Conservation (phyloP, 805 yeast genomes). For the Torulaspora franciscae region DNA sequence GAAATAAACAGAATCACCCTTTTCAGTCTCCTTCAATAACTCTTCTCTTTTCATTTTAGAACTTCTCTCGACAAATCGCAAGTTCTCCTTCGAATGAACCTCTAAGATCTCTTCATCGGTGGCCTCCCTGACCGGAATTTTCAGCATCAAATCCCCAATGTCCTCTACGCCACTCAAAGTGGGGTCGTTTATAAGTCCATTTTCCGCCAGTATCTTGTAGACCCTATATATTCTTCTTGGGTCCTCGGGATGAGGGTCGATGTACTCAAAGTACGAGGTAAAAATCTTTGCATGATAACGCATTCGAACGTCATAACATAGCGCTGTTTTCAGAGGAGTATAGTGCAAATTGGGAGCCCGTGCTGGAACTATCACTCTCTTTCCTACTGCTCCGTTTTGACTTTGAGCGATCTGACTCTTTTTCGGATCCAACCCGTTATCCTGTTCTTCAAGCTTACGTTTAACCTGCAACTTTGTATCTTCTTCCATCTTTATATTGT, state of each 20-base stretch:
- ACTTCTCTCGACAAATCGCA: constrained; percentile 69
- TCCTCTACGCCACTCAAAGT: constrained; percentile 62
- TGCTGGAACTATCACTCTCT: constrained; percentile 49
- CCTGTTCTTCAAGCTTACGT: constrained; percentile 11
- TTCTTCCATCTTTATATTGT: constrained; percentile 7
- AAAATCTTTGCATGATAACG: constrained; percentile 93
- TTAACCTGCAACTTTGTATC: constrained; percentile 7
- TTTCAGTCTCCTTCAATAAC: constrained; percentile 75
- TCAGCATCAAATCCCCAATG: constrained; percentile 81
- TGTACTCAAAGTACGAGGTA: constrained; percentile 86
- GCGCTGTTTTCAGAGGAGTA: constrained; percentile 78
- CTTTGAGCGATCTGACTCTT: background rate
- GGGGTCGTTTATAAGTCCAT: constrained; percentile 81
- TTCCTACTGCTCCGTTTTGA: constrained; percentile 20
- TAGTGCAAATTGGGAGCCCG: constrained; percentile 65
- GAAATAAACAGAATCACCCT: constrained; percentile 91
- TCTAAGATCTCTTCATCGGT: constrained; percentile 74
- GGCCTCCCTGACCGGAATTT: constrained; percentile 89
- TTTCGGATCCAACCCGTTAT: constrained; percentile 6
- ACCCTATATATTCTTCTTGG: constrained; percentile 93
- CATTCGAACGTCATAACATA: constrained; percentile 96
- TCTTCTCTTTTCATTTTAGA: constrained; percentile 71
- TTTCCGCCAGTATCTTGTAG: constrained; percentile 88
- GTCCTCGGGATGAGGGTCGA: constrained; percentile 98
- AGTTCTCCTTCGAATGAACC: constrained; percentile 80